Evolutionary conservation across 148 eudicot genomes (phyloP).

Genomic region (Persicaria maculosa): DNA sequence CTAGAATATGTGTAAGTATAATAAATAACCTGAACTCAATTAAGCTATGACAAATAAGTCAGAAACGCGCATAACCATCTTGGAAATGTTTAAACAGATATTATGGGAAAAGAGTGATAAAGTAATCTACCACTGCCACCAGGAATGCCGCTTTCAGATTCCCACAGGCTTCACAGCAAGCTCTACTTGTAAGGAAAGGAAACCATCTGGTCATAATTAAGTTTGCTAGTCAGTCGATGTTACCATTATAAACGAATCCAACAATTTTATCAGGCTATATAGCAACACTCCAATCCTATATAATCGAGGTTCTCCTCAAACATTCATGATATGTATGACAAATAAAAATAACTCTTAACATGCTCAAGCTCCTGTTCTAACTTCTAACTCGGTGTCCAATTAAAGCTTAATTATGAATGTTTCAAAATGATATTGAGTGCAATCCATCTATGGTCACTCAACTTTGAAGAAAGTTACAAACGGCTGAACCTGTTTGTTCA

Average conservation of each 20-base stretch:
- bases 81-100: background rate
- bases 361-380: too few species aligned
- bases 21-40: background rate
- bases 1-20: background rate
- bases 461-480: too few species aligned
- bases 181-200: constrained; percentile 72
- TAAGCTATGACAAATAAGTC: background rate
- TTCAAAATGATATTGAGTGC: background rate
- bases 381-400: too few species aligned
- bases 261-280: background rate
- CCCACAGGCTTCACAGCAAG: constrained; percentile 97
- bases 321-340: background rate
- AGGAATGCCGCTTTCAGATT: constrained; percentile 97
- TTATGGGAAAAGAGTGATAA: background rate
- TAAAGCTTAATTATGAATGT: background rate
- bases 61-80: background rate
- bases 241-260: background rate
- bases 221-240: background rate
- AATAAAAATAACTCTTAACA: too few species aligned
- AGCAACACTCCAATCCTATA: background rate
- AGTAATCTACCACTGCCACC: constrained; percentile 78
- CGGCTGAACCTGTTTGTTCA: too few species aligned
- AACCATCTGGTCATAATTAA: constrained; percentile 67
- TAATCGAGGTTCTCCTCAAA: background rate
- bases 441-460: too few species aligned